These are phyloP conservation scores for Microcyclosporella mali DNA, from an alignment of 2,329 filamentous ascomycete species.

Conservation along the genomic window DNA sequence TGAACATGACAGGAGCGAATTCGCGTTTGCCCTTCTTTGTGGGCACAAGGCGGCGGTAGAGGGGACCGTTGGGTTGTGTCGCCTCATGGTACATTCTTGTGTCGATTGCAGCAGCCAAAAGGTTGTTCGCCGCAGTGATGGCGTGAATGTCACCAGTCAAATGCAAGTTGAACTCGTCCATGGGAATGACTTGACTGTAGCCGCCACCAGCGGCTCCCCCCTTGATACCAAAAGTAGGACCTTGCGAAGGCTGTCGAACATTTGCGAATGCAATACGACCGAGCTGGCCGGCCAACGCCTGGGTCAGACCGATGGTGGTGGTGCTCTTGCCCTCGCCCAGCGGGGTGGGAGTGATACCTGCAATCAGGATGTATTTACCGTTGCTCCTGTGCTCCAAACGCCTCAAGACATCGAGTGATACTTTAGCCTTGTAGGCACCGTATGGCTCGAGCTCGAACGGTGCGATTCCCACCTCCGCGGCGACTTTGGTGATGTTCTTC, in stretches of 20 bases:
- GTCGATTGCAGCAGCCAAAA: slow-evolving; percentile 92
- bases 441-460: slow-evolving; percentile 90
- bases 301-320: slow-evolving; percentile 90
- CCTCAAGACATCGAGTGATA: slow-evolving; percentile 74
- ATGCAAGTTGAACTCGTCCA: slow-evolving; percentile 99
- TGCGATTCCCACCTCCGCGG: slow-evolving; percentile 79
- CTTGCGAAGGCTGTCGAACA: slow-evolving; percentile 92
- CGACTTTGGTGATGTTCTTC: slow-evolving; percentile 83
- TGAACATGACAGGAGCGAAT: slow-evolving; percentile 87
- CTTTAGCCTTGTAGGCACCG: slow-evolving; percentile 92
- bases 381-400: slow-evolving; percentile 80
- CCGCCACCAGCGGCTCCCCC: slow-evolving; percentile 94
- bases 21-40: slow-evolving; percentile 81
- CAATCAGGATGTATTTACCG: slow-evolving; percentile 86
- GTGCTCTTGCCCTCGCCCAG: slow-evolving; percentile 97
- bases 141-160: slow-evolving; percentile 97
- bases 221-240: slow-evolving; percentile 98
- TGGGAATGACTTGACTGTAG: slow-evolving; percentile 98
- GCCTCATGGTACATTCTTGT: slow-evolving; percentile 98
- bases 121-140: slow-evolving; percentile 93
- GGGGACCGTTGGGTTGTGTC: slow-evolving; percentile 81
- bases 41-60: slow-evolving; percentile 84
- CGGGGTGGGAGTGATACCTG: slow-evolving; percentile 93
- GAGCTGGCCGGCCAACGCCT: slow-evolving; percentile 84
- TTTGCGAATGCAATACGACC: slow-evolving; percentile 90